Base-by-base conservation (phyloP, 805 yeast species). In the Metschnikowia matae region DNA sequence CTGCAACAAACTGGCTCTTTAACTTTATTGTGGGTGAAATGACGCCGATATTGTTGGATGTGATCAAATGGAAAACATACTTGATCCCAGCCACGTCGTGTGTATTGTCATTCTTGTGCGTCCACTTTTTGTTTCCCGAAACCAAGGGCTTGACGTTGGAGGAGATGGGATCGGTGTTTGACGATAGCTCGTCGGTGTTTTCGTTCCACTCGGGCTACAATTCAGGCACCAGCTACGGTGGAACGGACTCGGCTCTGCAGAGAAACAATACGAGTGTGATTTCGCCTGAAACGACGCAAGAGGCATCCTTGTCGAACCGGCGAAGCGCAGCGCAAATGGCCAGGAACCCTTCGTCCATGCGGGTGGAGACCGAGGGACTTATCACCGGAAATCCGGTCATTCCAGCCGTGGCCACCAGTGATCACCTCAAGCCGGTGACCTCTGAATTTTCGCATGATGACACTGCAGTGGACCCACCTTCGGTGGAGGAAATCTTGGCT, bases 1-100 rank as follows among this genome's bases (percentile, higher is more conserved):
- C 97, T 1, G 96, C 96, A 1, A 81, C 96, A 4, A 91, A 90
- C 65, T 90, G 97, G 97, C 78, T 88, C 6, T 90, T 89, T 73
- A 90, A 90, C 69, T 91, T 89, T 74, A 70, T 91, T 34, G 97
- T 90, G 26, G 97, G 97, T 11, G 94, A 88, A 67, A 80, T 87
- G 81, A 88, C 96, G 0, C 97, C 97, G 1, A 80, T 89, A 23
- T 75, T 90, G 50, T 84, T 89, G 61, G 96, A 85, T 58, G 48
- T 69, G 6, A 87, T 90, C 59, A 75, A 79, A 31, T 91, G 96
- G 96, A 75, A 83, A 52, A 75, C 94, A 48, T 90, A 91, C 65
- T 68, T 91, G 56, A 78, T 90, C 48, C 97, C 92, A 53, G 92
- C 94, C 1, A 65, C 78, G 23, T 86, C 89, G 31, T 89, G 96